Evolutionary conservation across 2,329 filamentous ascomycete species (phyloP).

Genomic region (Tolypocladium nubicola): DNA sequence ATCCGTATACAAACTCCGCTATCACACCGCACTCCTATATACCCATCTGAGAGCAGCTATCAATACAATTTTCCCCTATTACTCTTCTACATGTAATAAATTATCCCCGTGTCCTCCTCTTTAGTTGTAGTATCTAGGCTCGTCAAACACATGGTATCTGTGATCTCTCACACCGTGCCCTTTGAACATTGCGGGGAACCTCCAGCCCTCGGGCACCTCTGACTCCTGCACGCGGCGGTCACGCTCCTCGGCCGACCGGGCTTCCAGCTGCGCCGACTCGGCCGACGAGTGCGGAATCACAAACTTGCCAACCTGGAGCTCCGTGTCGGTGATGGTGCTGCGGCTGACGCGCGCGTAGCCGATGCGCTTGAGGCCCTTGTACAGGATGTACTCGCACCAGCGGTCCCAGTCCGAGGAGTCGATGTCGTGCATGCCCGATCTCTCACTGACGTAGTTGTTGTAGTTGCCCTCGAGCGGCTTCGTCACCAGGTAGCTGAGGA

Average conservation of each 20-base stretch:
- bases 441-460: constrained; percentile 82
- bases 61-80: background rate
- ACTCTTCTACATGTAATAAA: background rate
- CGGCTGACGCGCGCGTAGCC: constrained; percentile 86
- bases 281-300: constrained; percentile 59
- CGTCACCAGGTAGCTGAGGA: constrained; percentile 88
- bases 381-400: constrained; percentile 98
- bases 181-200: constrained; percentile 77
- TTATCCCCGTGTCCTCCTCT: background rate
- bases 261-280: constrained; percentile 34
- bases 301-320: constrained; percentile 94
- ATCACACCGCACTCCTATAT: background rate
- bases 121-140: constrained; percentile 62
- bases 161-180: constrained; percentile 84
- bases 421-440: constrained; percentile 89
- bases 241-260: constrained; percentile 40
- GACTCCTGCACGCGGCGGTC: constrained; percentile 53
- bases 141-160: constrained; percentile 88
- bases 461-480: constrained; percentile 90
- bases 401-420: constrained; percentile 89
- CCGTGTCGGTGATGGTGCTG: constrained; percentile 90
- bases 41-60: background rate
- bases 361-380: constrained; percentile 74
- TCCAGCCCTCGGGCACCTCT: constrained; percentile 63
- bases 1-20: background rate